Conservation (phyloP, 345 rosid genomes). For the Draba incana region DNA sequence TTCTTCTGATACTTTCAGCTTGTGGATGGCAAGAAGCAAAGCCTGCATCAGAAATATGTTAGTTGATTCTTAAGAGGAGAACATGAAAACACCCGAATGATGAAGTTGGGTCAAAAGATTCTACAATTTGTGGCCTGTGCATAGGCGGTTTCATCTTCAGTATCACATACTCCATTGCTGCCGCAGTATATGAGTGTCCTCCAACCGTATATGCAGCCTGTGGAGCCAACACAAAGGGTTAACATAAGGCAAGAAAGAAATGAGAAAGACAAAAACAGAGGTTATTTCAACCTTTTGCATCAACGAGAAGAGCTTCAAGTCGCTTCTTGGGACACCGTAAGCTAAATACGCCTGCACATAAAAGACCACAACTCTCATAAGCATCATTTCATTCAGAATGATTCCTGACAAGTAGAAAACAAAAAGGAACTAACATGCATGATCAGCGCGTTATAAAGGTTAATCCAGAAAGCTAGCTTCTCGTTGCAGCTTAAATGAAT, state of each 20-base stretch:
- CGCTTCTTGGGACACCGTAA: constrained; percentile 95
- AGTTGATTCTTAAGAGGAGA: constrained; percentile 1
- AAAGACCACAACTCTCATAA: constrained; percentile 33
- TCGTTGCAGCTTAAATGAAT: constrained; percentile 68
- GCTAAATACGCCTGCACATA: constrained; percentile 80
- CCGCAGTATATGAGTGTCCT: constrained; percentile 85
- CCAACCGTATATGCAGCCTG: constrained; percentile 96
- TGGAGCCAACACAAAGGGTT: constrained; percentile 20
- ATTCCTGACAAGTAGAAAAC: constrained; percentile 18
- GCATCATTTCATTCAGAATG: constrained; percentile 14
- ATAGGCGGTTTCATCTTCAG: constrained; percentile 92
- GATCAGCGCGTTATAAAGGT: constrained; percentile 88
- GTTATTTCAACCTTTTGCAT: constrained; percentile 81
- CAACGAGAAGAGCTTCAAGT: constrained; percentile 85
- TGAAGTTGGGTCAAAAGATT: constrained; percentile 22
- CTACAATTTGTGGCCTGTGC: constrained; percentile 86
- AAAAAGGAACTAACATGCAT: constrained; percentile 72
- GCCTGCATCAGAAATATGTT: constrained; percentile 49
- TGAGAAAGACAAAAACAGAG: constrained; percentile 1
- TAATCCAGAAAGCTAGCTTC: constrained; percentile 98
- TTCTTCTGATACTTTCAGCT: constrained; percentile 79
- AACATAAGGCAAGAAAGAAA: constrained; percentile 7
- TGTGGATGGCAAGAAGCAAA: constrained; percentile 82
- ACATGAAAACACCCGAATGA: not conserved
- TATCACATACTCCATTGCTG: constrained; percentile 72